These are phyloP conservation scores for Yarrowia sp. DNA, from an alignment of 805 yeast genomes.

Conservation along the genomic window DNA sequence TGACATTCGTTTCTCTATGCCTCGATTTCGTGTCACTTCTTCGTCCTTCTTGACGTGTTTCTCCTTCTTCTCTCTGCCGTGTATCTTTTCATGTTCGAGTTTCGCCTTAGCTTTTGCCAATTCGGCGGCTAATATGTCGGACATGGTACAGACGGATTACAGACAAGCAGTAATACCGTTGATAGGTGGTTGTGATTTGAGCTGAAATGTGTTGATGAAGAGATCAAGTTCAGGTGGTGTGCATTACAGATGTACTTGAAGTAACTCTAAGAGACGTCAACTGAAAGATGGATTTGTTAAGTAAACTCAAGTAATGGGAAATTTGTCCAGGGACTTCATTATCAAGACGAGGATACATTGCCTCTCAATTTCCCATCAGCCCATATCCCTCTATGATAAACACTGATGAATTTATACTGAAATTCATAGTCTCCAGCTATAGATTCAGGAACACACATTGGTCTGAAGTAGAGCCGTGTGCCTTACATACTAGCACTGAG, in stretches of 20 bases:
- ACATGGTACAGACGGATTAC: neutral
- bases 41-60: neutral
- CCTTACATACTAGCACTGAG: too few species aligned
- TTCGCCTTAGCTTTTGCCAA: constrained; percentile 28
- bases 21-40: neutral
- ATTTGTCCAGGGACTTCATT: too few species aligned
- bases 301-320: too few species aligned
- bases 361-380: too few species aligned
- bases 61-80: neutral
- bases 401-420: neutral
- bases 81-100: constrained; percentile 6
- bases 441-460: neutral
- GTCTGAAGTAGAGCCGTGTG: neutral
- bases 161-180: too few species aligned
- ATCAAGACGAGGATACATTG: too few species aligned
- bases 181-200: too few species aligned
- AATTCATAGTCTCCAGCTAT: too few species aligned
- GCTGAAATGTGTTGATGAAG: neutral
- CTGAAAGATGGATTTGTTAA: too few species aligned
- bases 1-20: constrained; percentile 7
- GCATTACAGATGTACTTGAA: neutral
- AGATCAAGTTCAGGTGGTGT: neutral
- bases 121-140: constrained; percentile 11
- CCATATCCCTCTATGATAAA: too few species aligned
- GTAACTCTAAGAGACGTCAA: neutral